A percentile compares a stretch with the other conserved stretches of the same genome.
These are phyloP conservation scores for Apiospora koreana DNA, from an alignment of 2,329 filamentous ascomycete species.

Conservation along the genomic window DNA sequence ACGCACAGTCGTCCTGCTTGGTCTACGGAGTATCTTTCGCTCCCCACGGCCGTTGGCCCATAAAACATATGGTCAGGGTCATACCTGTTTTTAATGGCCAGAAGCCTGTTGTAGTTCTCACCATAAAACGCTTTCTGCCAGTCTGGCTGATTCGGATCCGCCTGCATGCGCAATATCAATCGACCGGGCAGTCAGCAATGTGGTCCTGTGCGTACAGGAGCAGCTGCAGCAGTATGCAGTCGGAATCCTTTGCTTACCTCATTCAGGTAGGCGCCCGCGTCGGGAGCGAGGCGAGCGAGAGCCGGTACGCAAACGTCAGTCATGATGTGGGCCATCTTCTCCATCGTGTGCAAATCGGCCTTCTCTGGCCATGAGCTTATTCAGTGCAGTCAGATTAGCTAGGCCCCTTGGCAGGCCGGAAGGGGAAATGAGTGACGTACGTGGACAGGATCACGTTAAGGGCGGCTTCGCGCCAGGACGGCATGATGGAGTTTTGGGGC, in stretches of 20 bases:
- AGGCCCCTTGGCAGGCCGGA: not conserved
- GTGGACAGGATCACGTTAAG: not conserved
- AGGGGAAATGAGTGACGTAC: not conserved
- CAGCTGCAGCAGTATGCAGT: not conserved
- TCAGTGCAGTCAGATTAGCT: not conserved
- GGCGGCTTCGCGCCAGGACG: constrained; percentile 34
- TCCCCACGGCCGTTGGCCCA: too few relatives aligned
- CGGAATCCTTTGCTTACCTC: not conserved
- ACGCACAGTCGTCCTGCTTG: not conserved
- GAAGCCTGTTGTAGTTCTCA: constrained; percentile 16
- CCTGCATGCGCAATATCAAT: constrained; percentile 17
- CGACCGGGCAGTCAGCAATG: constrained; percentile 8
- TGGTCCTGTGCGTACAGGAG: not conserved
- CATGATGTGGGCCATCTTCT: not conserved
- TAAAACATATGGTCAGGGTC: too few relatives aligned
- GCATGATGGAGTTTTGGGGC: constrained; percentile 32
- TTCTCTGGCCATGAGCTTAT: not conserved
- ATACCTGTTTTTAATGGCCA: constrained; percentile 18
- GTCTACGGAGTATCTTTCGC: constrained; percentile 12
- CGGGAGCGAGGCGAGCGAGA: not conserved
- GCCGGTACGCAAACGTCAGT: not conserved
- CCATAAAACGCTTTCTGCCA: constrained; percentile 22
- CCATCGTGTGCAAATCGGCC: not conserved
- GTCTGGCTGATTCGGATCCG: constrained; percentile 18
- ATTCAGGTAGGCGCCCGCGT: not conserved